Percentiles rank a stretch among this genome's conserved stretches.
These are phyloP conservation scores for Phtheirospermum japonicum DNA, from an alignment of 257 asterid genomes.

Conservation along the genomic window DNA sequence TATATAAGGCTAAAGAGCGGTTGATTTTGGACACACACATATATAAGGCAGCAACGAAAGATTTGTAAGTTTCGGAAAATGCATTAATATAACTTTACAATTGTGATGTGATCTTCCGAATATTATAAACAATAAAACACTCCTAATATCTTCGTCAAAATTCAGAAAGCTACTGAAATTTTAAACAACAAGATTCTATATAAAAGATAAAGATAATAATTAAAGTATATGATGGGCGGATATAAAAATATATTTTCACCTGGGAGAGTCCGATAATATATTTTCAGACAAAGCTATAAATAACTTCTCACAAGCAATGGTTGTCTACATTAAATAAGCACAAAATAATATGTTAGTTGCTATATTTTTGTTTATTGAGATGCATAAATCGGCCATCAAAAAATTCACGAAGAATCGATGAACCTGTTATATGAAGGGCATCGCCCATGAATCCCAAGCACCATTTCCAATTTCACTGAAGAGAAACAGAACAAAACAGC, in stretches of 20 bases:
- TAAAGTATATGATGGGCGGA: background rate
- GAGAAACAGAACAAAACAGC: slow-evolving; percentile 1
- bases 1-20: too few relatives aligned
- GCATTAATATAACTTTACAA: too few relatives aligned
- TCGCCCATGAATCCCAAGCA: slow-evolving; percentile 83
- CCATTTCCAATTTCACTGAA: slow-evolving; percentile 82
- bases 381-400: slow-evolving; percentile 8
- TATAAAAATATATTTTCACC: slow-evolving; percentile 38
- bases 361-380: background rate
- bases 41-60: too few relatives aligned
- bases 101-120: too few relatives aligned
- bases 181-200: slow-evolving; percentile 6
- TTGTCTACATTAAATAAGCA: slow-evolving; percentile 41
- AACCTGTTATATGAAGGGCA: slow-evolving; percentile 75
- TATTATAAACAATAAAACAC: too few relatives aligned
- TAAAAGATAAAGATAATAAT: slow-evolving; percentile 5
- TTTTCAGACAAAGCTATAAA: slow-evolving; percentile 31
- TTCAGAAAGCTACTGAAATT: too few relatives aligned
- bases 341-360: slow-evolving; percentile 8
- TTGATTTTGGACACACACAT: too few relatives aligned
- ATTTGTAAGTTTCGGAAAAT: too few relatives aligned
- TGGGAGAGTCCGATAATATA: slow-evolving; percentile 76
- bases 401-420: slow-evolving; percentile 6
- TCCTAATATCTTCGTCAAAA: too few relatives aligned
- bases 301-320: slow-evolving; percentile 86